phyloP scores from a whole-genome alignment of 2,329 filamentous ascomycete species.

The Simplicillium aogashimaense region DNA sequence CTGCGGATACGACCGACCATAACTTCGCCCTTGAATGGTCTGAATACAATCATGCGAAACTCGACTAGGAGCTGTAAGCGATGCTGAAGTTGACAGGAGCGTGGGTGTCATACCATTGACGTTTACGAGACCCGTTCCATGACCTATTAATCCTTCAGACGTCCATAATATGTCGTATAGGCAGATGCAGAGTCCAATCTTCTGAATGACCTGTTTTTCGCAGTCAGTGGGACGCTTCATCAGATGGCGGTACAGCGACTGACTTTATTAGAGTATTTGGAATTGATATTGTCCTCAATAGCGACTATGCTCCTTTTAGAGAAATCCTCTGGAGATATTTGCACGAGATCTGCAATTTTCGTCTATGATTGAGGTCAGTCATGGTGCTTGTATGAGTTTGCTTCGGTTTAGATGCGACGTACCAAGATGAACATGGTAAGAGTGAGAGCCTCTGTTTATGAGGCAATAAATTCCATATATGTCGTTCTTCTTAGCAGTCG shows the following conservation, averaged over 20 bases:
- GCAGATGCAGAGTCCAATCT: slow-evolving; percentile 86
- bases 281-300: slow-evolving; percentile 93
- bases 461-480: neutral
- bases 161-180: slow-evolving; percentile 84
- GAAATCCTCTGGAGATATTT: slow-evolving; percentile 85
- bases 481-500: too few relatives aligned
- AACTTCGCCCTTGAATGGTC: slow-evolving; percentile 92
- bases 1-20: slow-evolving; percentile 75
- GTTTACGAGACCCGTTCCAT: slow-evolving; percentile 85
- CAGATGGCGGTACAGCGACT: slow-evolving; percentile 2
- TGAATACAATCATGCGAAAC: slow-evolving; percentile 87
- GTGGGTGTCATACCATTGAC: slow-evolving; percentile 60
- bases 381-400: neutral
- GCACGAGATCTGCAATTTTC: slow-evolving; percentile 87
- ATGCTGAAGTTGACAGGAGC: neutral
- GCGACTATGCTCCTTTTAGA: slow-evolving; percentile 71
- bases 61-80: slow-evolving; percentile 49
- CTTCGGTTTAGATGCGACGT: slow-evolving; percentile 7
- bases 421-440: slow-evolving; percentile 42
- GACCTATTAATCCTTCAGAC: slow-evolving; percentile 88
- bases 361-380: slow-evolving; percentile 48
- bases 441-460: too few relatives aligned
- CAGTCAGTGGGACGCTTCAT: neutral
- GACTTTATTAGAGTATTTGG: slow-evolving; percentile 91
- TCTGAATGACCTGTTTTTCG: slow-evolving; percentile 63